Conservation (phyloP, 768 basidiomycete genomes). For the Agaricus subrufescens region DNA sequence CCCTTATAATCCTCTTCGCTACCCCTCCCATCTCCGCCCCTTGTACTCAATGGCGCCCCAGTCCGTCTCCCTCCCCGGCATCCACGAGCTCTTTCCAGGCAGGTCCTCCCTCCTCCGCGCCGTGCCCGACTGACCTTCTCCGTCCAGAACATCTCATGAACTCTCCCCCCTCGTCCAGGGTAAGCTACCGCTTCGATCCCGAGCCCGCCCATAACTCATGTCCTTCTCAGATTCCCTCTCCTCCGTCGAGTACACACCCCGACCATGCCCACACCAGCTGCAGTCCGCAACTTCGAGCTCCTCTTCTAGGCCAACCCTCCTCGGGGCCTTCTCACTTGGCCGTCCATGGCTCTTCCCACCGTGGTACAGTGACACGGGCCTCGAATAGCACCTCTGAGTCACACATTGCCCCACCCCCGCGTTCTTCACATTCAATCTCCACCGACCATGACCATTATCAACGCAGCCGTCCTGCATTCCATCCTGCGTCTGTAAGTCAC, state of each 20-base stretch:
- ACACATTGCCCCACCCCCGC: background rate
- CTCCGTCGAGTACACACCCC: background rate
- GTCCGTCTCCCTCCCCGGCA: constrained; percentile 39
- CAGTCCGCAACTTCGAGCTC: background rate
- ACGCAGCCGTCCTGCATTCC: background rate
- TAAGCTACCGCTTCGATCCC: background rate
- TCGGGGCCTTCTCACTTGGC: background rate
- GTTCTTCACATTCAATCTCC: background rate
- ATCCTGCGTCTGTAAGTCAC: background rate
- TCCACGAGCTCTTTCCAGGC: constrained; percentile 56
- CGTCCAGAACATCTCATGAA: constrained; percentile 17
- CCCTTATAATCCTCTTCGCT: constrained; percentile 4
- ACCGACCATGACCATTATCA: background rate
- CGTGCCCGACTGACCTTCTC: background rate
- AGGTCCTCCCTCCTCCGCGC: constrained; percentile 6
- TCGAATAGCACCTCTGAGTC: background rate
- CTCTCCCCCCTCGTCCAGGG: background rate
- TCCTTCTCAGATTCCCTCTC: background rate
- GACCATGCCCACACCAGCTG: background rate
- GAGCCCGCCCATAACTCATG: background rate
- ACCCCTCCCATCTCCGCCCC: background rate
- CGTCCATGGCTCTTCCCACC: background rate
- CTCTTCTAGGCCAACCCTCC: background rate
- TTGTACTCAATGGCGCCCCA: constrained; percentile 5
- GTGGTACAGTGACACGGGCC: background rate